Conservation (phyloP, 2,329 filamentous ascomycete genomes). For the Colletotrichum filicis region DNA sequence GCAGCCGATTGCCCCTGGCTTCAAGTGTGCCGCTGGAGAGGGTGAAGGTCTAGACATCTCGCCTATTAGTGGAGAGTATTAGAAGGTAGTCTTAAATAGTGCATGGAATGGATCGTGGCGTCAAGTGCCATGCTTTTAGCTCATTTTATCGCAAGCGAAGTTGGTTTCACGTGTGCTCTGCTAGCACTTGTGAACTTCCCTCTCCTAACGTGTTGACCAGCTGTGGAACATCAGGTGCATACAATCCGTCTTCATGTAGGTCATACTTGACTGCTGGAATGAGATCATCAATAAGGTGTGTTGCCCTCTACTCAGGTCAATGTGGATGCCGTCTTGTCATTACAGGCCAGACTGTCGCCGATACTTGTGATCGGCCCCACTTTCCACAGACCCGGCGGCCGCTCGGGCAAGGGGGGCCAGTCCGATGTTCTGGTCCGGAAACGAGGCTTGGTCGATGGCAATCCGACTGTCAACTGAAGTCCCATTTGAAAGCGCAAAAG, state of each 20-base stretch:
- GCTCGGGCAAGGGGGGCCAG: neutral
- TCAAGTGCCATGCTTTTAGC: neutral
- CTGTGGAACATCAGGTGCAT: neutral
- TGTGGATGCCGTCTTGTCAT: neutral
- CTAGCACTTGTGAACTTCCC: neutral
- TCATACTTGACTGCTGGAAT: no score
- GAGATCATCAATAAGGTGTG: no score
- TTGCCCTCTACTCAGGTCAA: neutral
- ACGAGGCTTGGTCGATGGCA: neutral
- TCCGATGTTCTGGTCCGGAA: neutral
- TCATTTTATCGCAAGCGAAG: neutral
- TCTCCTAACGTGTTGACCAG: neutral
- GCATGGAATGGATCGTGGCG: neutral
- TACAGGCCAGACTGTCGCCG: no score
- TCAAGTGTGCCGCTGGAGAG: slow-evolving; percentile 24
- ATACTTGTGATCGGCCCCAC: neutral
- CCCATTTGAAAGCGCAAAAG: neutral
- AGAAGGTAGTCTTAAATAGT: no score
- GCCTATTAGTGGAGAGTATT: neutral
- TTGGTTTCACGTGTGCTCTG: neutral
- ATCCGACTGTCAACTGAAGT: neutral
- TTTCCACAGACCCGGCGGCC: neutral
- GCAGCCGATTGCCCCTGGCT: slow-evolving; percentile 27
- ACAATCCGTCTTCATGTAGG: no score
- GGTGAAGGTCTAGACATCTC: slow-evolving; percentile 20